Evolutionary conservation across 257 asterid genomes (phyloP).

Genomic region (Petunia secreta): DNA sequence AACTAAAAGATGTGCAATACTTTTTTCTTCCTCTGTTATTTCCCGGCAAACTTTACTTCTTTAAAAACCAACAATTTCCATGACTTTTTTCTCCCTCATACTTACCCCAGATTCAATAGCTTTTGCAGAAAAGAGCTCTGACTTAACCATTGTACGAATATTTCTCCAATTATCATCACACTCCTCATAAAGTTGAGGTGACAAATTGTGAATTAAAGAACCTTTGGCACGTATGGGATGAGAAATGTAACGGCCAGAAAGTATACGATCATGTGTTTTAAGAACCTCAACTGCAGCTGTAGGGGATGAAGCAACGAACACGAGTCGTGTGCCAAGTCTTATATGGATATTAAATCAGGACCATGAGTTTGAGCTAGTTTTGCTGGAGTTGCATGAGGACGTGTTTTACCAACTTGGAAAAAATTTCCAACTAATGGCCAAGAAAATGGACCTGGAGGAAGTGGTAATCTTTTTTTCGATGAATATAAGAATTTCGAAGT

Average conservation of each 20-base stretch:
- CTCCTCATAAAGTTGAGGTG: background rate
- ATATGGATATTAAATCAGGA: constrained; percentile 8
- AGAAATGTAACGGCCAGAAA: constrained; percentile 6
- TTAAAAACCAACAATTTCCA: background rate
- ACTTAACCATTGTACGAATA: background rate
- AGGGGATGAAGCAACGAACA: constrained; percentile 11
- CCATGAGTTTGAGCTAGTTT: background rate
- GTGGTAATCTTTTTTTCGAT: background rate
- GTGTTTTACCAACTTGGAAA: background rate
- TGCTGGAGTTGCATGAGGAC: constrained; percentile 7
- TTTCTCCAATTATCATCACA: background rate
- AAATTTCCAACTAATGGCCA: background rate
- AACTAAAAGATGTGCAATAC: too few species aligned
- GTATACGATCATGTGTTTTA: background rate
- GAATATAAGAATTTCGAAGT: background rate
- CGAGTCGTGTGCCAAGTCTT: background rate
- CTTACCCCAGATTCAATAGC: background rate
- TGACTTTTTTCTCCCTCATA: background rate
- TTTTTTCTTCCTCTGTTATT: too few species aligned
- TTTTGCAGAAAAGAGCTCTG: background rate
- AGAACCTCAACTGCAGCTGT: background rate
- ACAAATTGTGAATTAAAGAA: background rate
- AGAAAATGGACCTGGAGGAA: constrained; percentile 17
- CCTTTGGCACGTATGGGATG: background rate
- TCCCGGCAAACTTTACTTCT: too few species aligned